phyloP scores from a whole-genome alignment of 1,284 basidiomycete genomes.

The Melampsora americana region DNA sequence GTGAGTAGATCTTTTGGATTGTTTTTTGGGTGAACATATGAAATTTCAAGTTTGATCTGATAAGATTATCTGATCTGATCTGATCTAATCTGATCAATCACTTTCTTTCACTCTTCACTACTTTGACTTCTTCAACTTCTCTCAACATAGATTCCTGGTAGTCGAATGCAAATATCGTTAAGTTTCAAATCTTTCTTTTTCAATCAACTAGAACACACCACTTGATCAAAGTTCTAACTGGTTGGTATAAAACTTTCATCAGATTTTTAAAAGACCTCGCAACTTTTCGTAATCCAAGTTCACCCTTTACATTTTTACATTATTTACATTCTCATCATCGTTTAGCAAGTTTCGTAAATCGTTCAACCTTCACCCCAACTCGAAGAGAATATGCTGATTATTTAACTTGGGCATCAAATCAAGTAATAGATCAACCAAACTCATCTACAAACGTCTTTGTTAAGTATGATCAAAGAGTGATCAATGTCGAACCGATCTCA shows the following conservation, averaged over 20 bases:
- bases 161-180: constrained; percentile 61
- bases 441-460: constrained; percentile 47
- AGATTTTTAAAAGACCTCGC: constrained; percentile 65
- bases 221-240: not conserved
- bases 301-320: constrained; percentile 62
- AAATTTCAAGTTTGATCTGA: not conserved
- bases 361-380: constrained; percentile 55
- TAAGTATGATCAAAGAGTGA: constrained; percentile 61
- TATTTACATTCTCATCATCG: constrained; percentile 61
- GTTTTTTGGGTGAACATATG: not conserved
- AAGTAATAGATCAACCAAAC: constrained; percentile 29
- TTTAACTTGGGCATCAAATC: constrained; percentile 60
- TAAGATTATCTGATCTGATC: not conserved
- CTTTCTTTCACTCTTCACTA: too few relatives aligned
- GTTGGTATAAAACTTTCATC: not conserved
- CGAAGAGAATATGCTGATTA: constrained; percentile 62
- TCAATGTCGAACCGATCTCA: constrained; percentile 50
- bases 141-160: constrained; percentile 58
- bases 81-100: not conserved
- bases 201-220: not conserved
- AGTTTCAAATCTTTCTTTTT: constrained; percentile 2
- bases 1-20: constrained; percentile 25
- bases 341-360: constrained; percentile 58
- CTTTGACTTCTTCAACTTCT: too few relatives aligned
- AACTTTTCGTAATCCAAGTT: constrained; percentile 62